Evolutionary conservation across 2,329 filamentous ascomycete genomes (phyloP), one percentile per base, ranked within the genome.

Genomic region (Paraphoma sp.): DNA sequence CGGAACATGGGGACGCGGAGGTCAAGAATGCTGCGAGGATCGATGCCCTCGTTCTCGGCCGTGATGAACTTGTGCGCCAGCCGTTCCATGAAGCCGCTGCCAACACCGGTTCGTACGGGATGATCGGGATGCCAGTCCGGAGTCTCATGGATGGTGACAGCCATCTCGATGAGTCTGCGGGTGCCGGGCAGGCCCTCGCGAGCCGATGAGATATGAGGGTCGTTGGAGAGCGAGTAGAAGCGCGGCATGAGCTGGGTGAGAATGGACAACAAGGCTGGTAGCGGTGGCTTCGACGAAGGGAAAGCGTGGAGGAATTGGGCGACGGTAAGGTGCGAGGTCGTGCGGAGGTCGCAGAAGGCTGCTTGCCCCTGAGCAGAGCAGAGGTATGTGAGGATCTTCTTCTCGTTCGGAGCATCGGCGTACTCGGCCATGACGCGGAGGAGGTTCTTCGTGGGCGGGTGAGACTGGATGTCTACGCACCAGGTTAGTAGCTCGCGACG

Each of bases 161-260:
- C 95, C 70, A 98, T 91, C 80, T 98, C 95, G 69, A 99, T 89
- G 57, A 98, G 81, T 30, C 93, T 90, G 62, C 91, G 90, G 64
- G 86, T 70, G 48, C 74, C 85, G 62, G 89, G 86, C 40, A 87
- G 85, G 61, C 90, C 89, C 60, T 87, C 85, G 18, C 88, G 84
- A 60, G 86, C 85, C 59, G 86, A 90, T 2, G 87, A 89, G 65
- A 96, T 87, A 62, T 95, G 91, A 0, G 95, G 95, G 71, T 99
- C 95, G 75, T 97, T 97, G 51, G 93, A 97, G 12, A 99, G 87
- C 4, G 94, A 98, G 81, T 99, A 99, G 82, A 99, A 99, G 57
- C 95, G 91, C 2, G 95, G 95, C 94, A 98, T 98, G 49, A 98
- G 84, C 47, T 92, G 90, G 68, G 90, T 91, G 51, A 97, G 86